Percentiles rank a stretch among this genome's conserved stretches.
Evolutionary conservation across 257 asterid genomes (phyloP).

Genomic region (Cruciata laevipes): DNA sequence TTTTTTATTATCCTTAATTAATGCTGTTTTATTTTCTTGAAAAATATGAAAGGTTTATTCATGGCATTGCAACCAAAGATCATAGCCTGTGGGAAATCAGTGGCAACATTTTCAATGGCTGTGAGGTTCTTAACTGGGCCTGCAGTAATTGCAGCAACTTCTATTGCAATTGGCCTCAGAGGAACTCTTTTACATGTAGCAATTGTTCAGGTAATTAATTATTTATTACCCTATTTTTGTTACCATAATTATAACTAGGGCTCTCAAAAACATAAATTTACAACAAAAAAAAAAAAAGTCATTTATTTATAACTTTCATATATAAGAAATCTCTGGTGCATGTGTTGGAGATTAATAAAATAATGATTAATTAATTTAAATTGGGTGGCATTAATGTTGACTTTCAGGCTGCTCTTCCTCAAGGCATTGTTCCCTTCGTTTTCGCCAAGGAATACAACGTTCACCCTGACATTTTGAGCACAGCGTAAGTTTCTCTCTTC

Average conservation of each 20-base stretch:
- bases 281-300: too few relatives aligned
- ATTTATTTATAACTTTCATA: too few relatives aligned
- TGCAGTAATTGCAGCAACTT: conserved; percentile 91
- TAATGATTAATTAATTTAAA: background rate
- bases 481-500: conserved; percentile 53
- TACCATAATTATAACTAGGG: background rate
- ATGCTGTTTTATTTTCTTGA: background rate
- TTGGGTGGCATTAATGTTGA: conserved; percentile 9
- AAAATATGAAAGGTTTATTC: conserved; percentile 47
- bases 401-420: conserved; percentile 88
- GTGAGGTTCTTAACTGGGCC: conserved; percentile 94
- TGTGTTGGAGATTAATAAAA: background rate
- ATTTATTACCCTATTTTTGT: background rate
- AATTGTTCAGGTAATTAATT: conserved; percentile 62
- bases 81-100: conserved; percentile 79
- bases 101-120: conserved; percentile 87
- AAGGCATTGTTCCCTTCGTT: conserved; percentile 86
- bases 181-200: conserved; percentile 83
- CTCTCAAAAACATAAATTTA: too few relatives aligned
- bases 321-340: background rate
- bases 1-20: background rate
- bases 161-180: conserved; percentile 78
- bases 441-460: conserved; percentile 86
- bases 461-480: conserved; percentile 83
- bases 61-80: conserved; percentile 96